Base-by-base conservation (phyloP, 2,329 filamentous ascomycete genomes). In the Ilyonectria destructans region DNA sequence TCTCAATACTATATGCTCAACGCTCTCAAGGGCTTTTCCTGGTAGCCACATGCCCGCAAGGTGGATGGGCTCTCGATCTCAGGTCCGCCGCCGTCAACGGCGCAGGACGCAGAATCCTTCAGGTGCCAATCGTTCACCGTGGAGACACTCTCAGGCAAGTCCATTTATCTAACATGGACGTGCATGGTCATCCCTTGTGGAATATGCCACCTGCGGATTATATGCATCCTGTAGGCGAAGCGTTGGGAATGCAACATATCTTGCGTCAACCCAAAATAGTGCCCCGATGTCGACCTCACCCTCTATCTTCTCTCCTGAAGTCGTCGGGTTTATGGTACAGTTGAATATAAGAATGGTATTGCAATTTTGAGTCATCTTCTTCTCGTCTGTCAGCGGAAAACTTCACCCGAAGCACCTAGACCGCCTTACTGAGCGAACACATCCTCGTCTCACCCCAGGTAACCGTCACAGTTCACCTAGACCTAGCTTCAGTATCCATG, bases 101-200 rank as follows among this genome's bases (percentile, higher is more conserved):
- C 46, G 29, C 37, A 59, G 17, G 46, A 17, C 33, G 48, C 48
- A 31, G 46, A 48, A 51, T 40, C 33, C 58, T 54, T 15, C 26
- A 15, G 10, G 49, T 45, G 19, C 35, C 35, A 33, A 48, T 62
- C 48, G 15, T 55, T 46, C 21, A 65, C 59, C 51, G 33, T 45
- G 23, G 52, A 63, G 57, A 35, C 56, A 33, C 31, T 40, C 46
- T 21, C 33, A 54, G 61, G 46, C 46, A 45, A 54, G 19, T 35
- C 31, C 49, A 43, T 65, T 23, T 43, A 65, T 60, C 62, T 56
- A 40, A 21, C 62, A 65, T 65, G 9, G 13, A 17, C 23, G 7
- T 43, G 12, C 57, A 55, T 49, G 63, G 51, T 21, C 37, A 40
- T 52, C 37, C 33, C 51, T 65, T 33, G 49, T 33, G 51, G 21